phyloP scores from a whole-genome alignment of 495 filamentous ascomycete genomes.

The Baudoinia panamericana region DNA sequence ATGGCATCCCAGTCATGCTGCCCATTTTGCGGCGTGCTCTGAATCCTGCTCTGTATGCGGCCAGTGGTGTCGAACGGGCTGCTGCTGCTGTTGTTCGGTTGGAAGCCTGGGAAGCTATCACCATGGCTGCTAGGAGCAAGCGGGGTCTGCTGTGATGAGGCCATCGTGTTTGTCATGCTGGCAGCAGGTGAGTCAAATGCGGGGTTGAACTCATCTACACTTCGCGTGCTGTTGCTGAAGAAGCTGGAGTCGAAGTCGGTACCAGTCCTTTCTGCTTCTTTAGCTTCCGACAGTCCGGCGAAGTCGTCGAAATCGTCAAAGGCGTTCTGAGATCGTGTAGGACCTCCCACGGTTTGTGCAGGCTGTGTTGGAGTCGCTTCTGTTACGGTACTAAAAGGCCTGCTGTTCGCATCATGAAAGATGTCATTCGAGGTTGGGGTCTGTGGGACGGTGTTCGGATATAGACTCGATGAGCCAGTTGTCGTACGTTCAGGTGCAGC shows the following conservation, averaged over 20 bases:
- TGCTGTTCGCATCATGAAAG: slow-evolving; percentile 34
- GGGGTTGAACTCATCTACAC: slow-evolving; percentile 55
- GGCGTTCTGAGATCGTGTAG: slow-evolving; percentile 3
- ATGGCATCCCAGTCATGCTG: slow-evolving; percentile 91
- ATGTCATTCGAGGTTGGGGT: slow-evolving; percentile 10
- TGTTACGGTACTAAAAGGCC: slow-evolving; percentile 31
- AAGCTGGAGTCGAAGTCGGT: slow-evolving; percentile 42
- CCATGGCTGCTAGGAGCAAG: slow-evolving; percentile 35
- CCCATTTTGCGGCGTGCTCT: slow-evolving; percentile 27
- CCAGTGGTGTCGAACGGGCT: slow-evolving; percentile 10
- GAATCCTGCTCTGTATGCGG: slow-evolving; percentile 6
- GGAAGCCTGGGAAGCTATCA: slow-evolving; percentile 39
- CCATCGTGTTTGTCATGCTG: slow-evolving; percentile 43
- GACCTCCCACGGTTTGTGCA: background rate
- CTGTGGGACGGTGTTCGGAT: slow-evolving; percentile 2
- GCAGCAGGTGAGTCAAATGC: slow-evolving; percentile 43
- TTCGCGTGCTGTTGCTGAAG: slow-evolving; percentile 25
- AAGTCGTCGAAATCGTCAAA: slow-evolving; percentile 67
- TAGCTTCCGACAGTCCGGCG: slow-evolving; percentile 73
- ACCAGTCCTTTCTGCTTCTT: slow-evolving; percentile 65
- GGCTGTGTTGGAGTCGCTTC: slow-evolving; percentile 5
- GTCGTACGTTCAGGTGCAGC: slow-evolving; percentile 25
- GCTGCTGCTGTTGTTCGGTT: slow-evolving; percentile 21
- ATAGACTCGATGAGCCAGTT: slow-evolving; percentile 28
- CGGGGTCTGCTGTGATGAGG: slow-evolving; percentile 28